phyloP scores from a whole-genome alignment of 306 rosid genomes.

The Prunus padus region DNA sequence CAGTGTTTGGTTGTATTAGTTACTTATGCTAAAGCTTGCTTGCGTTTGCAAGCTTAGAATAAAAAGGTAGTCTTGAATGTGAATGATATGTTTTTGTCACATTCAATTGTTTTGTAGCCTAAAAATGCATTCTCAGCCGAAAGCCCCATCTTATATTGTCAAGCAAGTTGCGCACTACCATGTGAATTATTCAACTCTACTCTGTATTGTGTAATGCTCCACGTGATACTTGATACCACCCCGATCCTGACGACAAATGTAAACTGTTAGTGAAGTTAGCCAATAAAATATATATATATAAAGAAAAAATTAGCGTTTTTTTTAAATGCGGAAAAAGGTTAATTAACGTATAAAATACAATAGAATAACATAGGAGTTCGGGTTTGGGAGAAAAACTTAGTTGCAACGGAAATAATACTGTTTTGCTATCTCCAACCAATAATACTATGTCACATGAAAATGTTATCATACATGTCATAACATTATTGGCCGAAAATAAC shows the following conservation, averaged over 20 bases:
- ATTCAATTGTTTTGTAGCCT: neutral
- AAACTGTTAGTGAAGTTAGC: neutral
- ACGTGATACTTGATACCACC: neutral
- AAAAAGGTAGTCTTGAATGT: neutral
- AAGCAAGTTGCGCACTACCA: neutral
- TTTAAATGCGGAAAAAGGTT: no score
- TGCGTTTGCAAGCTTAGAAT: neutral
- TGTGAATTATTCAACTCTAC: neutral
- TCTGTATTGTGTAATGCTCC: neutral
- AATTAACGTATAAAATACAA: no score
- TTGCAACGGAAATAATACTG: no score
- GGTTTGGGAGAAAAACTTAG: no score
- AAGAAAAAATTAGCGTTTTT: no score
- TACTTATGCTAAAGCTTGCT: neutral
- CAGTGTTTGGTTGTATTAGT: neutral
- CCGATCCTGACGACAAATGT: neutral
- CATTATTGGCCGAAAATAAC: rapidly evolving
- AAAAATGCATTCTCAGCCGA: neutral
- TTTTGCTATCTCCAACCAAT: no score
- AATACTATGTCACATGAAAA: no score
- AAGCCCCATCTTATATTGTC: neutral
- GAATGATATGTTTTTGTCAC: neutral
- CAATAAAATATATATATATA: no score
- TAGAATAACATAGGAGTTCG: no score
- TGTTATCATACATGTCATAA: no score